A percentile compares a stretch with the other conserved stretches of the same genome.
These are phyloP conservation scores for Calocybe gambosa DNA, from an alignment of 1,284 basidiomycete genomes.

Conservation along the genomic window DNA sequence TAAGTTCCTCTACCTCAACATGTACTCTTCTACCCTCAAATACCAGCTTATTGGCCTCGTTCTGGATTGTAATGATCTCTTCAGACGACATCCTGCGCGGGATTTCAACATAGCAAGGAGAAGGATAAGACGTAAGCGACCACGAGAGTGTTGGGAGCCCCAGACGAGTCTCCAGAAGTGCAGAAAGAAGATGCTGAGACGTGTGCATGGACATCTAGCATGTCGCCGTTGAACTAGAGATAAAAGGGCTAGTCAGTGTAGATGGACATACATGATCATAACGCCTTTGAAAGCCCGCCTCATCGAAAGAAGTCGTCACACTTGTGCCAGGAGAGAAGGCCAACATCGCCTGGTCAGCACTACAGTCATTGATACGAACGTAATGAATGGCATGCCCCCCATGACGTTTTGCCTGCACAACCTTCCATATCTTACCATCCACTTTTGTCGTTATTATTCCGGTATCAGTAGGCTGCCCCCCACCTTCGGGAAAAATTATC, in stretches of 20 bases:
- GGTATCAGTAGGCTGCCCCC: constrained; percentile 80
- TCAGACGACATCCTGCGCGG: constrained; percentile 59
- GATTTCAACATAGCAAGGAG: constrained; percentile 75
- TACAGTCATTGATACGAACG: constrained; percentile 42
- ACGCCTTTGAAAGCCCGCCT: constrained; percentile 63
- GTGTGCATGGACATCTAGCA: constrained; percentile 78
- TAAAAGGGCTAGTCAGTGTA: background rate
- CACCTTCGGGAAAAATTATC: constrained; percentile 86
- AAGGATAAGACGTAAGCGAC: constrained; percentile 66
- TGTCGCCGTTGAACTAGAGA: background rate
- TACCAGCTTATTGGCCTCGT: constrained; percentile 59
- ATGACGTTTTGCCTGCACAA: constrained; percentile 66
- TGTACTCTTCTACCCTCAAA: constrained; percentile 59
- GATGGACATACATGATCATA: constrained; percentile 65
- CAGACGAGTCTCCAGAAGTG: constrained; percentile 65
- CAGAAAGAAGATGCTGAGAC: constrained; percentile 79
- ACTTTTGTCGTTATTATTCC: constrained; percentile 48
- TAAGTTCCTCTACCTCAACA: constrained; percentile 64
- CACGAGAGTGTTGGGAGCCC: constrained; percentile 79
- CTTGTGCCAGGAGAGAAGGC: constrained; percentile 45
- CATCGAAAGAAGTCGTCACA: constrained; percentile 52
- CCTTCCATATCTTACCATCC: constrained; percentile 45
- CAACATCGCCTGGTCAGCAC: constrained; percentile 37
- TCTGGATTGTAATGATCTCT: constrained; percentile 62
- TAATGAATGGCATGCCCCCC: constrained; percentile 79